These are phyloP conservation scores for Xylaria sp. DNA, from an alignment of 2,329 filamentous ascomycete genomes.

Conservation along the genomic window DNA sequence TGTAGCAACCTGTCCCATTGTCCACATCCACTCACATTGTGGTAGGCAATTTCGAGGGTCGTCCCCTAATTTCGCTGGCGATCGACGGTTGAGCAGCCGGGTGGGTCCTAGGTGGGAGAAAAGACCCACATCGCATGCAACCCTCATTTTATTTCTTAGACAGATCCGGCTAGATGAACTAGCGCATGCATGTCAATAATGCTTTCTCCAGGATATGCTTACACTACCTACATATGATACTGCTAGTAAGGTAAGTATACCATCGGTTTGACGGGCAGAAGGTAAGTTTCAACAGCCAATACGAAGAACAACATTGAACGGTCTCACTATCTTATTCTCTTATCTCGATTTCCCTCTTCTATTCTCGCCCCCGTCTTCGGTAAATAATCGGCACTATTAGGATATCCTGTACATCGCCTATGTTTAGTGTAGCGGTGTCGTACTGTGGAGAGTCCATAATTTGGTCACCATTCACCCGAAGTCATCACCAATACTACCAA, in stretches of 20 bases:
- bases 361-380: neutral
- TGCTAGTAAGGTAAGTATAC: neutral
- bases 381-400: neutral
- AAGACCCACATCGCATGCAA: conserved; percentile 29
- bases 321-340: conserved; percentile 42
- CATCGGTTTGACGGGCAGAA: neutral
- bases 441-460: conserved; percentile 5
- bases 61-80: conserved; percentile 39
- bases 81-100: conserved; percentile 39
- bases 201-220: conserved; percentile 5
- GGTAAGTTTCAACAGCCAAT: conserved; percentile 4
- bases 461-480: conserved; percentile 44
- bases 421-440: neutral
- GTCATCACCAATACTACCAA: conserved; percentile 40
- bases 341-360: neutral
- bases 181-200: conserved; percentile 14
- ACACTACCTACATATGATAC: neutral
- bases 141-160: conserved; percentile 38
- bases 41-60: conserved; percentile 39
- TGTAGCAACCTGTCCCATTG: conserved; percentile 19
- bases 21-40: conserved; percentile 19
- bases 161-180: conserved; percentile 28
- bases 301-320: conserved; percentile 1
- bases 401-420: too few species aligned
- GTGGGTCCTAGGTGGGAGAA: conserved; percentile 14